Evolutionary conservation across 2,329 filamentous ascomycete species (phyloP).

Genomic region (Ascochyta clinopodiicola): DNA sequence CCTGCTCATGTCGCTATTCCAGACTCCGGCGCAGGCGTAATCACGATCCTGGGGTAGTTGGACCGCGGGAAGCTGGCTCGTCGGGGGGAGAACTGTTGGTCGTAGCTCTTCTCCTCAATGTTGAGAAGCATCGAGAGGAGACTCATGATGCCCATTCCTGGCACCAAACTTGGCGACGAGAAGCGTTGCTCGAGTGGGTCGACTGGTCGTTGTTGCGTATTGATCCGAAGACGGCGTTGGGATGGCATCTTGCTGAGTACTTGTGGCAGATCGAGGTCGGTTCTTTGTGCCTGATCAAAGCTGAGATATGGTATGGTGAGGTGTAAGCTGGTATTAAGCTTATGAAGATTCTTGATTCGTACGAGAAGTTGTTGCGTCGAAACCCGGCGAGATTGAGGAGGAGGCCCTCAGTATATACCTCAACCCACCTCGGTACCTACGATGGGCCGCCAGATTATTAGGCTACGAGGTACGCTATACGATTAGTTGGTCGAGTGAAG

Average conservation of each 20-base stretch:
- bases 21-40: slow-evolving; percentile 12
- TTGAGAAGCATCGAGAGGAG: slow-evolving; percentile 16
- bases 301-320: not conserved
- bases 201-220: slow-evolving; percentile 4
- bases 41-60: slow-evolving; percentile 12
- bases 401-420: slow-evolving; percentile 14
- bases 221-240: slow-evolving; percentile 13
- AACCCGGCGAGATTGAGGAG: slow-evolving; percentile 1
- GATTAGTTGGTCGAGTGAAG: slow-evolving; percentile 9
- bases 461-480: slow-evolving; percentile 7
- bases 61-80: slow-evolving; percentile 16
- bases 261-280: no score
- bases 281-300: no score
- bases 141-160: slow-evolving; percentile 19
- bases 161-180: slow-evolving; percentile 14
- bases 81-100: slow-evolving; percentile 14
- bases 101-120: slow-evolving; percentile 19
- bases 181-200: slow-evolving; percentile 18
- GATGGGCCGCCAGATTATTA: slow-evolving; percentile 10
- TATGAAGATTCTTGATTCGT: slow-evolving; percentile 4
- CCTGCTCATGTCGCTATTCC: slow-evolving; percentile 8
- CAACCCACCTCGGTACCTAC: slow-evolving; percentile 11
- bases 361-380: slow-evolving; percentile 3
- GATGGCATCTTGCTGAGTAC: slow-evolving; percentile 1
- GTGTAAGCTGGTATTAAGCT: not conserved